A percentile compares a stretch with the other conserved stretches of the same genome.
Evolutionary conservation across 75 land plant species (phyloP).

Genomic region (Sequoia sempervirens): DNA sequence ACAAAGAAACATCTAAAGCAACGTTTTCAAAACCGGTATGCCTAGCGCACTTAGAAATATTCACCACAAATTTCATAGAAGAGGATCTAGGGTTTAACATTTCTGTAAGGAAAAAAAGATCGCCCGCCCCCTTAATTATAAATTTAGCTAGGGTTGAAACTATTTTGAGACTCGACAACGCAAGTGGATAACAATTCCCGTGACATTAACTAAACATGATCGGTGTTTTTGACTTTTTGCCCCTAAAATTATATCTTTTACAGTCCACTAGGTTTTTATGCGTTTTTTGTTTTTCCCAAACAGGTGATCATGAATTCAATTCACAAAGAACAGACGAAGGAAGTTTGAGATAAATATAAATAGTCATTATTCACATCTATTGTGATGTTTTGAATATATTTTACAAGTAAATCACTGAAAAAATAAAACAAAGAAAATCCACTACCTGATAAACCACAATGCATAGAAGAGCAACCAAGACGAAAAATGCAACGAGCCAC

Average conservation of each 20-base stretch:
- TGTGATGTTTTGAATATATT: no score
- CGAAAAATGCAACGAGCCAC: constrained; percentile 7
- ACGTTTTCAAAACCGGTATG: background rate
- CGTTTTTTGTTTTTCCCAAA: background rate
- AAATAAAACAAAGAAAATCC: no score
- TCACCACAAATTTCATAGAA: background rate
- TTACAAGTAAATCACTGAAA: no score
- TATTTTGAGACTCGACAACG: background rate
- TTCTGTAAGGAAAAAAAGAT: background rate
- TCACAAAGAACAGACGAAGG: background rate
- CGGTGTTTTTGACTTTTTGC: background rate
- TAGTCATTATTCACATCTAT: no score
- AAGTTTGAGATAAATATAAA: background rate
- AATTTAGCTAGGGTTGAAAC: background rate
- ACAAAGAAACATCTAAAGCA: background rate
- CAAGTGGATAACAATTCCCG: background rate
- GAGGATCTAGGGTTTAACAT: background rate
- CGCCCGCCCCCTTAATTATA: background rate
- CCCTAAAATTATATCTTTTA: background rate
- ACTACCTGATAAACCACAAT: constrained; percentile 6
- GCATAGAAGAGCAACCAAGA: constrained; percentile 1
- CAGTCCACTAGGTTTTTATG: background rate
- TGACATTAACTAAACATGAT: background rate
- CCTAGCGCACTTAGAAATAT: background rate
- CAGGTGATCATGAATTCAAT: background rate